Evolutionary conservation across 2,329 filamentous ascomycete species (phyloP).

Genomic region (Neofusicoccum kwambonambiense): DNA sequence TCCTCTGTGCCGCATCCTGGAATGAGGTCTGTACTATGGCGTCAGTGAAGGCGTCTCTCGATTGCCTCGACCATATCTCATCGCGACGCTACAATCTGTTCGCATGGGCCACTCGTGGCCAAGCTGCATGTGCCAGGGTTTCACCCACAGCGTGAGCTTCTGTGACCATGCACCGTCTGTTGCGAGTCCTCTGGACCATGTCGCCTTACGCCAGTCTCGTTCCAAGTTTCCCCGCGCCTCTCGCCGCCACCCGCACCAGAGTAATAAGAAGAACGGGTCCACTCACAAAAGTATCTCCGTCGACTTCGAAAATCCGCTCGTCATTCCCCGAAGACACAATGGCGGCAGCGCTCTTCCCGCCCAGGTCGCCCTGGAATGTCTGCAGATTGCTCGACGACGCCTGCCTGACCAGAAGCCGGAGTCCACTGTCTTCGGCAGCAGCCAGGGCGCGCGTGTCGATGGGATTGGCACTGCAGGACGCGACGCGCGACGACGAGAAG

Average conservation of each 20-base stretch:
- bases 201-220: too few relatives aligned
- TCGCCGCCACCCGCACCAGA: too few relatives aligned
- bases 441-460: not conserved
- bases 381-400: constrained; percentile 14
- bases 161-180: too few relatives aligned
- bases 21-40: not conserved
- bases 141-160: too few relatives aligned
- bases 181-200: too few relatives aligned
- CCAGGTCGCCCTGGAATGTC: constrained; percentile 44
- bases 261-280: not conserved
- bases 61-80: too few relatives aligned
- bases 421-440: not conserved
- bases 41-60: not conserved
- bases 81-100: too few relatives aligned
- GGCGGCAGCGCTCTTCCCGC: constrained; percentile 51
- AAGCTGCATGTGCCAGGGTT: too few relatives aligned
- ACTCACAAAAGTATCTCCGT: constrained; percentile 16
- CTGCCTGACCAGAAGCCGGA: not conserved
- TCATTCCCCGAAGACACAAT: constrained; percentile 41
- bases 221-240: too few relatives aligned
- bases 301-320: not conserved
- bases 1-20: constrained; percentile 14
- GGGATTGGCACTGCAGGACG: not conserved
- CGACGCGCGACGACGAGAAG: not conserved
- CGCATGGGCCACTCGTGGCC: too few relatives aligned